phyloP scores from a whole-genome alignment of 2,329 filamentous ascomycete species.

The Clarireedia paspali region DNA sequence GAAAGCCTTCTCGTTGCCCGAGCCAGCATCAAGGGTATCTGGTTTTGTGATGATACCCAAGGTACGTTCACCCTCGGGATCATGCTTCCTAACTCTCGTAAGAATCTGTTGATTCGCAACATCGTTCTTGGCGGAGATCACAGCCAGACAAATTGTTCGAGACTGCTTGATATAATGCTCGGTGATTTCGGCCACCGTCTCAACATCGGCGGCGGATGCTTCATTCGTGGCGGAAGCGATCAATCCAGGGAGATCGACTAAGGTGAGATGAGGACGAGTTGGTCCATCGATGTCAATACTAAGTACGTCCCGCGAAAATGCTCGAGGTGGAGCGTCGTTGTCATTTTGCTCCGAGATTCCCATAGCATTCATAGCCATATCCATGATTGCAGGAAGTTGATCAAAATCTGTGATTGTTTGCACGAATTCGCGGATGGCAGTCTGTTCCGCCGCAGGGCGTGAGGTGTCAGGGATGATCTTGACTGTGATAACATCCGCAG shows the following conservation, averaged over 20 bases:
- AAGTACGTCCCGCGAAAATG: conserved; percentile 24
- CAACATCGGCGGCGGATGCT: conserved; percentile 23
- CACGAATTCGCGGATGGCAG: conserved; percentile 31
- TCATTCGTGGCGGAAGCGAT: conserved; percentile 24
- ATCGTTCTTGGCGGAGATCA: conserved; percentile 37
- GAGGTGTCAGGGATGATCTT: conserved; percentile 48
- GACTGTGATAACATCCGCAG: conserved; percentile 40
- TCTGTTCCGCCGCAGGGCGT: conserved; percentile 40
- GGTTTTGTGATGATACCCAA: conserved; percentile 42
- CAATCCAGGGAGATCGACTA: conserved; percentile 31
- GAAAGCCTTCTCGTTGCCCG: conserved; percentile 31
- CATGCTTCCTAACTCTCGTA: conserved; percentile 29
- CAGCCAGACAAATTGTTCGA: conserved; percentile 39
- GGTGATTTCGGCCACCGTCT: conserved; percentile 26
- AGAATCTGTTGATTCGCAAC: conserved; percentile 36
- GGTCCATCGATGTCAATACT: conserved; percentile 25
- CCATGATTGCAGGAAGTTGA: conserved; percentile 25
- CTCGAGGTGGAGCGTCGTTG: conserved; percentile 2
- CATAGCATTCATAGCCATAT: conserved; percentile 23
- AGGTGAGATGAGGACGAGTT: conserved; percentile 20
- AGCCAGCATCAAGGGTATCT: conserved; percentile 32
- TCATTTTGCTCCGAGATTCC: conserved; percentile 11
- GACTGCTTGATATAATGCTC: conserved; percentile 34
- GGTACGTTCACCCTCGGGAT: conserved; percentile 31
- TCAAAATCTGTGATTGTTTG: conserved; percentile 21